Evolutionary conservation across 2,329 filamentous ascomycete genomes (phyloP).

Genomic region (Huntiella savannae): DNA sequence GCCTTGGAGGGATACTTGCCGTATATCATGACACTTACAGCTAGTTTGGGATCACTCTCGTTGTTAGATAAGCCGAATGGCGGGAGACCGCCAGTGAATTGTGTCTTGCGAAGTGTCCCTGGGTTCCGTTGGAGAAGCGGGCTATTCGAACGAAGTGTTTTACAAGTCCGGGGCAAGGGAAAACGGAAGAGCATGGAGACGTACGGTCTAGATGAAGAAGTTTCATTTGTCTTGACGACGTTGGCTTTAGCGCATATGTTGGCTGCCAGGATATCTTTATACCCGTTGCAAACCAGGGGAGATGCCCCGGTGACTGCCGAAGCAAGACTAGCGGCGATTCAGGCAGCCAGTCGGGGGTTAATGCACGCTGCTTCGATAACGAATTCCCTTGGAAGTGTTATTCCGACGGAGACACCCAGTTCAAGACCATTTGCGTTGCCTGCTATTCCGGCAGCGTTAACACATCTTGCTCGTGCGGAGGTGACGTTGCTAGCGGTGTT

Average conservation of each 20-base stretch:
- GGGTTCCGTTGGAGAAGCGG: slow-evolving; percentile 58
- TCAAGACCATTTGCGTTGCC: slow-evolving; percentile 24
- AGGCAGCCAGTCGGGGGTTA: slow-evolving; percentile 56
- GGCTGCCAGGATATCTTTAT: slow-evolving; percentile 51
- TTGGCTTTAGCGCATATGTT: slow-evolving; percentile 57
- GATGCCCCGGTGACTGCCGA: slow-evolving; percentile 41
- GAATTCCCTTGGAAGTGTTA: slow-evolving; percentile 43
- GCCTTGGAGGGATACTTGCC: slow-evolving; percentile 63
- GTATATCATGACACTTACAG: slow-evolving; percentile 60
- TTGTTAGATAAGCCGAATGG: too few relatives aligned
- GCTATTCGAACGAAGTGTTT: slow-evolving; percentile 28
- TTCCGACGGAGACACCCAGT: slow-evolving; percentile 23
- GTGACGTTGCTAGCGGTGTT: slow-evolving; percentile 76
- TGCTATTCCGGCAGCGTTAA: slow-evolving; percentile 33
- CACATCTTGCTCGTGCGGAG: slow-evolving; percentile 59
- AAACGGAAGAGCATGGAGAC: slow-evolving; percentile 43
- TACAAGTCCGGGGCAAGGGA: slow-evolving; percentile 41
- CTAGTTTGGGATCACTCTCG: slow-evolving; percentile 30
- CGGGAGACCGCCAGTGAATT: slow-evolving; percentile 3
- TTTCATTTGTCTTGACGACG: slow-evolving; percentile 60
- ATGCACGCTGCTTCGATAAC: slow-evolving; percentile 65
- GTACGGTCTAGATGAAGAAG: slow-evolving; percentile 60
- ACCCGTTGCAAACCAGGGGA: slow-evolving; percentile 51
- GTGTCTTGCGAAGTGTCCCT: slow-evolving; percentile 20
- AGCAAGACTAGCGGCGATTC: slow-evolving; percentile 50